A percentile compares a stretch with the other conserved stretches of the same genome.
Evolutionary conservation across 192 early-diverging fungal genomes (phyloP).

Genomic region (Funneliformis mosseae): DNA sequence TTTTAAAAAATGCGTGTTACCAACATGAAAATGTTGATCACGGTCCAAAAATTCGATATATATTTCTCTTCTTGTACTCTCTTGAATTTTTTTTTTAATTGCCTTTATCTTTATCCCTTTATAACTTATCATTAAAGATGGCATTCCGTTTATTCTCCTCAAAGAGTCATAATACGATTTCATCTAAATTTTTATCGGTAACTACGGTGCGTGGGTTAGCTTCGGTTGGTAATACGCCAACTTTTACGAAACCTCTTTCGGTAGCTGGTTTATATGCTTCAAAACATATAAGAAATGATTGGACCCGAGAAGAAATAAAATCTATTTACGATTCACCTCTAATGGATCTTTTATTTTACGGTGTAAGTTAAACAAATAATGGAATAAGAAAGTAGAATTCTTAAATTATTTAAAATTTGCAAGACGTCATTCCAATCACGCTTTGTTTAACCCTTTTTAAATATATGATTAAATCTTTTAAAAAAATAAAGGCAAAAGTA

Average conservation of each 20-base stretch:
- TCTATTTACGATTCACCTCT: constrained; percentile 75
- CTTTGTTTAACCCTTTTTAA: no score
- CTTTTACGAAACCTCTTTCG: constrained; percentile 35
- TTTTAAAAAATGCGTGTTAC: not conserved
- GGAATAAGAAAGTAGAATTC: no score
- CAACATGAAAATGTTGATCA: not conserved
- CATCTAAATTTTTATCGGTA: not conserved
- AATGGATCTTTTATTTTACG: constrained; percentile 75
- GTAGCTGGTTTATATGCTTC: constrained; percentile 52
- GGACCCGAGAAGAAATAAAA: constrained; percentile 73
- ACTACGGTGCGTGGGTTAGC: constrained; percentile 9
- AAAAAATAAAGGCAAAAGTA: constrained; percentile 69
- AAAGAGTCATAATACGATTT: not conserved
- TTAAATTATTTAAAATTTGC: no score
- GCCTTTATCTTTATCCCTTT: not conserved
- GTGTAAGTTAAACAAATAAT: constrained; percentile 49
- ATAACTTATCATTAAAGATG: not conserved
- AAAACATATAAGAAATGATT: constrained; percentile 63
- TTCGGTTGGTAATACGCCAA: not conserved
- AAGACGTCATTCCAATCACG: no score
- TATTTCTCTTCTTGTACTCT: no score
- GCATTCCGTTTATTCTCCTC: not conserved
- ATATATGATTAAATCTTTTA: not conserved
- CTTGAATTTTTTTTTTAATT: no score
- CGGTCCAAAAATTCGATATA: no score